These are phyloP conservation scores for Cryptosporidium meleagridis DNA, from an alignment of 169 alveolate genomes.

Conservation along the genomic window DNA sequence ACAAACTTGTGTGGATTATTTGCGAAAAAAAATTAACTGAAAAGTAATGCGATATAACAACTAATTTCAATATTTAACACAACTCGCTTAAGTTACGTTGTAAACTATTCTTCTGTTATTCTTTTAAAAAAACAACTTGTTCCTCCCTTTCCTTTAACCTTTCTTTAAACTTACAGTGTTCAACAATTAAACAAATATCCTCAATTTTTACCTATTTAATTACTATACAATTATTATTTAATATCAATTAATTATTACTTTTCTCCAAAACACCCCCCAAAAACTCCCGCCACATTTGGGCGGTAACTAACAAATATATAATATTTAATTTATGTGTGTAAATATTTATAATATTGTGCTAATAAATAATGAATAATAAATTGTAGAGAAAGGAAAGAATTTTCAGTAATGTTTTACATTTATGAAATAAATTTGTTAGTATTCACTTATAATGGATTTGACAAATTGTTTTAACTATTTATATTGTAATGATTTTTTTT, in stretches of 20 bases:
- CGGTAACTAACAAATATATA: neutral
- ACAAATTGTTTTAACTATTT: too few relatives aligned
- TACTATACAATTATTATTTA: neutral
- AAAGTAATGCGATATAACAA: neutral
- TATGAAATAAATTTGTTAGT: too few relatives aligned
- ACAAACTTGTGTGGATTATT: neutral
- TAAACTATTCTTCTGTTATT: neutral
- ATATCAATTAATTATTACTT: neutral
- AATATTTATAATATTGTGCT: neutral
- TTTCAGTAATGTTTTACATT: neutral
- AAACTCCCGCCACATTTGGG: neutral
- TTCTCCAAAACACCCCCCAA: neutral
- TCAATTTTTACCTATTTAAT: neutral
- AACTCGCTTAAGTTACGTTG: neutral
- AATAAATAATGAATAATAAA: too few relatives aligned
- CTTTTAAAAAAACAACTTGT: neutral
- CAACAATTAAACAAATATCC: neutral
- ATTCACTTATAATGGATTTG: neutral
- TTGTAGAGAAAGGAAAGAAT: too few relatives aligned
- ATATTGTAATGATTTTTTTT: neutral
- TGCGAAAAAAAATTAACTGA: neutral
- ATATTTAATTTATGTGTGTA: slow-evolving; percentile 4
- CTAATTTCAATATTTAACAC: neutral
- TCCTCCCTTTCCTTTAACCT: neutral
- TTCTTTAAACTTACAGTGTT: neutral